phyloP scores from a whole-genome alignment of 306 rosid species.

The Aeschynomene evenia region DNA sequence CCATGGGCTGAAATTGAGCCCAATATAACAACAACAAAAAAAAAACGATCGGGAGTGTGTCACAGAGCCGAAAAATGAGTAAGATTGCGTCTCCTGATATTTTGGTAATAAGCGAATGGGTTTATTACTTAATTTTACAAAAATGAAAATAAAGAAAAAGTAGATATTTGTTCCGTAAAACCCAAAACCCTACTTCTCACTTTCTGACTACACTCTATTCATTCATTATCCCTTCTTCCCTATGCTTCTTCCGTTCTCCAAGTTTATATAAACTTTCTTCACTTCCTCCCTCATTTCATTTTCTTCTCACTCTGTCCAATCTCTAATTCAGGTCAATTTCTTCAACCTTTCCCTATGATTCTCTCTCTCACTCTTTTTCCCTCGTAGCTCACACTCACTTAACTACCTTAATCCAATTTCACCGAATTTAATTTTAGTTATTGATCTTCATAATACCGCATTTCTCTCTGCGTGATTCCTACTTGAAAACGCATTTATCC shows the following conservation, averaged over 20 bases:
- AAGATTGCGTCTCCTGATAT: not conserved
- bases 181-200: conserved; percentile 52
- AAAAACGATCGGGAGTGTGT: not conserved
- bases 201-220: not conserved
- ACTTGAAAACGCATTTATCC: not conserved
- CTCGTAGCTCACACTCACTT: not conserved
- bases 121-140: conserved; percentile 16
- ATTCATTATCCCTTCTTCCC: conserved; percentile 29
- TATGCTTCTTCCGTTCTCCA: not conserved
- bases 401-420: not conserved
- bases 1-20: conserved; percentile 8
- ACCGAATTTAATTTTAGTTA: not conserved
- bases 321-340: conserved; percentile 13
- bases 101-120: not conserved
- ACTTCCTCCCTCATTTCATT: not conserved
- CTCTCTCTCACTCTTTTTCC: not conserved
- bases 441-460: not conserved
- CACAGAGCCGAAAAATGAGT: not conserved
- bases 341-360: not conserved
- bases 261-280: not conserved
- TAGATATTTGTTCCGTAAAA: conserved; percentile 36
- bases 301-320: not conserved
- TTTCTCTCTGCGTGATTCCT: not conserved
- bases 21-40: not conserved
- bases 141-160: not conserved